Percentiles rank a stretch among this genome's conserved stretches.
Evolutionary conservation across 176 grass and related monocot species (phyloP).

Genomic region (Rhynchospora breviuscula): DNA sequence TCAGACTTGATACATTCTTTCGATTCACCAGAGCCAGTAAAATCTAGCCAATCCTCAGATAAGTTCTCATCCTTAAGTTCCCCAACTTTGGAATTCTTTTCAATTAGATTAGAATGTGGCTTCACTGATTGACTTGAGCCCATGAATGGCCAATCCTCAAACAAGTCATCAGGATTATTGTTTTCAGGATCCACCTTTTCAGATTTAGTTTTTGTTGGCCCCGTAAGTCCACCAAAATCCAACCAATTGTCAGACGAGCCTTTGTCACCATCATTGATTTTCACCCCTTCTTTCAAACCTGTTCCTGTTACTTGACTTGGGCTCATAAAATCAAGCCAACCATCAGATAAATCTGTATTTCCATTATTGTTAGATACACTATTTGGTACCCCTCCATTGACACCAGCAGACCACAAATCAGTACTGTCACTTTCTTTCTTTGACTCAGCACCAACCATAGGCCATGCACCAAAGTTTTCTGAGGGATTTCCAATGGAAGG

Average conservation of each 20-base stretch:
- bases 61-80: constrained; percentile 23
- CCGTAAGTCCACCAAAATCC: constrained; percentile 22
- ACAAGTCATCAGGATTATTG: constrained; percentile 6
- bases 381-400: constrained; percentile 17
- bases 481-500: background rate
- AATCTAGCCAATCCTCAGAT: constrained; percentile 67
- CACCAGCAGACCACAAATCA: constrained; percentile 37
- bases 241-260: constrained; percentile 37
- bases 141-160: constrained; percentile 45
- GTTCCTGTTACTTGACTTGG: constrained; percentile 32
- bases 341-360: constrained; percentile 39
- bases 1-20: constrained; percentile 21
- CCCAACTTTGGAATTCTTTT: background rate
- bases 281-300: background rate
- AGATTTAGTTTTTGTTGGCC: constrained; percentile 18
- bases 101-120: background rate
- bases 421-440: background rate
- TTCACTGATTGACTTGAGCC: constrained; percentile 36
- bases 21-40: constrained; percentile 29
- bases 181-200: constrained; percentile 6
- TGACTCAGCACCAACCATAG: background rate
- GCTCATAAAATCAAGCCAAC: constrained; percentile 56
- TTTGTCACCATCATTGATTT: constrained; percentile 28
- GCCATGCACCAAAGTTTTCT: background rate
- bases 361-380: constrained; percentile 27